Percentiles rank a stretch among this genome's conserved stretches.
Evolutionary conservation across 2,329 filamentous ascomycete species (phyloP).

Genomic region (Intubia oerlemansii): DNA sequence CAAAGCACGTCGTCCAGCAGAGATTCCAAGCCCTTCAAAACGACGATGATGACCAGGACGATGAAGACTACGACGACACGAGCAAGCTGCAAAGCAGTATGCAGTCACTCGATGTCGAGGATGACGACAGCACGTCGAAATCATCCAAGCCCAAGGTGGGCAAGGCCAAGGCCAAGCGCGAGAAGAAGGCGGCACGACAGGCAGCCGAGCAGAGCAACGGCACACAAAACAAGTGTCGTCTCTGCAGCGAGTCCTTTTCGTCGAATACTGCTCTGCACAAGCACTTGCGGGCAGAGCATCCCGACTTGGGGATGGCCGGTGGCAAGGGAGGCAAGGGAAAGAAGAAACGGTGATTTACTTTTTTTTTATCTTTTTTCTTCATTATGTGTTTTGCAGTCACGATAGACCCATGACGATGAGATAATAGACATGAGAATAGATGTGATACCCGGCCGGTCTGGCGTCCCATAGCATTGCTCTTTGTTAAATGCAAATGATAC

Average conservation of each 20-base stretch:
- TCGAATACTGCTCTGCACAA: conserved; percentile 8
- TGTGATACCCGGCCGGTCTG: too few species aligned
- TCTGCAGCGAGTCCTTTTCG: conserved; percentile 6
- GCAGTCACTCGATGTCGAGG: too few species aligned
- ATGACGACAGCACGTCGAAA: too few species aligned
- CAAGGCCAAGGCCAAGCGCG: conserved; percentile 9
- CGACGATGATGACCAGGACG: neutral
- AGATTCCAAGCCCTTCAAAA: conserved; percentile 13
- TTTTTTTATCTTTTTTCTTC: too few species aligned
- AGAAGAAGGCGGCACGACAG: conserved; percentile 6
- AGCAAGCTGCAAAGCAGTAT: too few species aligned
- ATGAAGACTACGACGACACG: conserved; percentile 19
- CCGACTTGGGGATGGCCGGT: too few species aligned
- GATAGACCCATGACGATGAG: too few species aligned
- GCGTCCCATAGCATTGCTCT: too few species aligned
- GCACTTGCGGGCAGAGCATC: conserved; percentile 6
- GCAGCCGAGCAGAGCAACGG: neutral
- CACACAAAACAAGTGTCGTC: conserved; percentile 3
- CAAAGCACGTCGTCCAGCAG: conserved; percentile 20
- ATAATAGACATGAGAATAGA: too few species aligned
- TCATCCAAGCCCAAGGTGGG: too few species aligned
- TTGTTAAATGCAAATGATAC: too few species aligned
- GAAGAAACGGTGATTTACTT: conserved; percentile 3
- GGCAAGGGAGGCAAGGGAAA: conserved; percentile 2
- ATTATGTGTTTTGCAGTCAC: too few species aligned